These are phyloP conservation scores for Trichosporon inkin DNA, from an alignment of 1,284 basidiomycete species.

Conservation along the genomic window DNA sequence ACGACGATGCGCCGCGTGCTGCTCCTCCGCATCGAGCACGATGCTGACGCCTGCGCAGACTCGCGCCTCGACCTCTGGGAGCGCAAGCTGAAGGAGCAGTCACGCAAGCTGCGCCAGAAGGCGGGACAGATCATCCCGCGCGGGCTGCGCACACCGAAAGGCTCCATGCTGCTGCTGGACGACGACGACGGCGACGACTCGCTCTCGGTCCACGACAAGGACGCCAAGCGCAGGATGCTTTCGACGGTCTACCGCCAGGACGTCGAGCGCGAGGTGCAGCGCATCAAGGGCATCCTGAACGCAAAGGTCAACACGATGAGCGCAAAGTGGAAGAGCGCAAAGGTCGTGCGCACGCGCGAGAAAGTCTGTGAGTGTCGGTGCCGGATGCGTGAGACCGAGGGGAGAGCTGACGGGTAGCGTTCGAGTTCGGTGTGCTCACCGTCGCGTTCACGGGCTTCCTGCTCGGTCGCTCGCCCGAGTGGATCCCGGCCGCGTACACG, in stretches of 20 bases:
- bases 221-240: conserved; percentile 17
- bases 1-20: background rate
- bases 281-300: conserved; percentile 62
- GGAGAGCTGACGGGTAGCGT: conserved; percentile 56
- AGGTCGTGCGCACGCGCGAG: conserved; percentile 83
- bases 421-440: conserved; percentile 86
- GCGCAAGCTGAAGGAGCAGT: conserved; percentile 77
- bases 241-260: conserved; percentile 54
- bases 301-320: conserved; percentile 66
- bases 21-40: background rate
- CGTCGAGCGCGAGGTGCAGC: conserved; percentile 75
- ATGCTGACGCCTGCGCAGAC: conserved; percentile 52
- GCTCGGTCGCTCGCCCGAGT: conserved; percentile 78
- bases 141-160: conserved; percentile 51
- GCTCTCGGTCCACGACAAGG: conserved; percentile 17
- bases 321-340: conserved; percentile 78
- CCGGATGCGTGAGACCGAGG: too few species aligned
- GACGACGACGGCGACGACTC: conserved; percentile 26
- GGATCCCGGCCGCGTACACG: conserved; percentile 58
- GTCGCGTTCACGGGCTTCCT: conserved; percentile 75
- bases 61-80: conserved; percentile 85
- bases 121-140: conserved; percentile 67
- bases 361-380: conserved; percentile 55
- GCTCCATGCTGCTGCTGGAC: conserved; percentile 32
- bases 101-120: conserved; percentile 70